These are phyloP conservation scores for Kondoa subrosea DNA, from an alignment of 768 basidiomycete species.

Conservation along the genomic window DNA sequence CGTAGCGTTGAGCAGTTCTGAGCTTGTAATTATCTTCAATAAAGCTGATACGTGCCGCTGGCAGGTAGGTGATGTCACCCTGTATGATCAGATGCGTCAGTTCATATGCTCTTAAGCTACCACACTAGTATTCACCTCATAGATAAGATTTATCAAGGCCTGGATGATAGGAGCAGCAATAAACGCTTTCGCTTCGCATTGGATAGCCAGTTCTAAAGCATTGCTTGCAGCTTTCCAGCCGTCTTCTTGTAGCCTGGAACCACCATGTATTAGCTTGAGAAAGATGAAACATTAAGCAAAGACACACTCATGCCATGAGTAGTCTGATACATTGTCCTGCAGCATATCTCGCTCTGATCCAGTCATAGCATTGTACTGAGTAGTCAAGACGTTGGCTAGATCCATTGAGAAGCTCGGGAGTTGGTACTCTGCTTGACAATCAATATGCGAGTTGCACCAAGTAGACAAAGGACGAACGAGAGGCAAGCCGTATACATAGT, in stretches of 20 bases:
- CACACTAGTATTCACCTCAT: too few relatives aligned
- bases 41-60: slow-evolving; percentile 38
- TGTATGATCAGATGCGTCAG: slow-evolving; percentile 39
- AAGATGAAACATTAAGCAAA: slow-evolving; percentile 36
- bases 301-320: neutral
- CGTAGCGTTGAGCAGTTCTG: slow-evolving; percentile 48
- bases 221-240: slow-evolving; percentile 16
- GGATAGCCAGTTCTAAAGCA: slow-evolving; percentile 55
- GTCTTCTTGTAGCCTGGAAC: neutral
- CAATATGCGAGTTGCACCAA: neutral
- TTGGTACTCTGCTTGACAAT: neutral
- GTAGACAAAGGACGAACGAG: neutral
- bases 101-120: too few relatives aligned
- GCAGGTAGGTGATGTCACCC: slow-evolving; percentile 22
- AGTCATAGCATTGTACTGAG: neutral
- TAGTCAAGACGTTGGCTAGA: neutral
- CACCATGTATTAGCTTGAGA: slow-evolving; percentile 40
- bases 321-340: neutral
- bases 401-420: neutral
- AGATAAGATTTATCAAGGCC: slow-evolving; percentile 54
- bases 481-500: neutral
- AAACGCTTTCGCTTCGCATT: slow-evolving; percentile 67
- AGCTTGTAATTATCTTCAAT: slow-evolving; percentile 81
- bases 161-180: slow-evolving; percentile 68
- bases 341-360: neutral